Evolutionary conservation across 2,329 filamentous ascomycete genomes (phyloP).

Genomic region (Talaromyces islandicus): DNA sequence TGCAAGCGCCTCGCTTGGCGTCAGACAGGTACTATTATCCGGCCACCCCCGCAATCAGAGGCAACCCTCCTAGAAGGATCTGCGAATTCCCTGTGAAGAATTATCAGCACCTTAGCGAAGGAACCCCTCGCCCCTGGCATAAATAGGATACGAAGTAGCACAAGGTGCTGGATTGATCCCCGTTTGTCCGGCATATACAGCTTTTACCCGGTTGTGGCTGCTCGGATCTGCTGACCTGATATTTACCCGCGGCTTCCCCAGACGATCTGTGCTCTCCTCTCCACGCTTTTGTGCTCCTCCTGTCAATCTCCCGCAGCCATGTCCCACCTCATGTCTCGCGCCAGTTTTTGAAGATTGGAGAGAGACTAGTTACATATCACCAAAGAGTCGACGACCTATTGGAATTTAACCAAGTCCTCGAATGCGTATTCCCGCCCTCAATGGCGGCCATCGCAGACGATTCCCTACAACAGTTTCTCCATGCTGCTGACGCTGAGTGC

Average conservation of each 20-base stretch:
- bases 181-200: not conserved
- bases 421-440: not conserved
- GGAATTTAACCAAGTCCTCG: not conserved
- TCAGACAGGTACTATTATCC: not conserved
- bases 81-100: not conserved
- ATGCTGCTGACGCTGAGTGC: slow-evolving; percentile 10
- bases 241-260: slow-evolving; percentile 11
- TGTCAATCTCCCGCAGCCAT: not conserved
- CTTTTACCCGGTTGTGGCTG: not conserved
- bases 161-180: not conserved
- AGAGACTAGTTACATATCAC: not conserved
- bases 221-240: not conserved
- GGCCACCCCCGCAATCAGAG: not conserved
- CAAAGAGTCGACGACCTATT: not conserved
- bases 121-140: not conserved
- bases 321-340: slow-evolving; percentile 9
- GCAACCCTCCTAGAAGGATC: not conserved
- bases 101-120: not conserved
- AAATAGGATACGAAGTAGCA: not conserved
- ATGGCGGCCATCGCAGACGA: slow-evolving; percentile 9
- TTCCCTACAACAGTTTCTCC: slow-evolving; percentile 13
- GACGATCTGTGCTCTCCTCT: slow-evolving; percentile 6
- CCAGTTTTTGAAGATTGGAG: not conserved
- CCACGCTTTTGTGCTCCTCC: not conserved
- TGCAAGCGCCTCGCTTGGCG: not conserved